Conservation (phyloP, 129 eudicot genomes). For the Saposhnikovia divaricata region DNA sequence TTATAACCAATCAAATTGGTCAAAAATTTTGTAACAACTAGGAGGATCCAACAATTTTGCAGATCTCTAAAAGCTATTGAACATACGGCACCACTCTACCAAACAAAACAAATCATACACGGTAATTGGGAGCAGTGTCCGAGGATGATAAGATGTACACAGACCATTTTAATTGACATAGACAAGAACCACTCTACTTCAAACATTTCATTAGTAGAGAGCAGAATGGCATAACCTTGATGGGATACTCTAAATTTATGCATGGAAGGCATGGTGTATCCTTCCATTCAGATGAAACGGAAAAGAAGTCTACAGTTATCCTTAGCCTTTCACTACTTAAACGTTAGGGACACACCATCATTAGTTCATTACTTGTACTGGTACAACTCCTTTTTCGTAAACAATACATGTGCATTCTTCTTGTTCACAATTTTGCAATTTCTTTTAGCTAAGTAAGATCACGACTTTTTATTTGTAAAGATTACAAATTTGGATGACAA, state of each 20-base stretch:
- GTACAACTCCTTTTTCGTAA: not conserved
- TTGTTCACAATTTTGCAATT: not conserved
- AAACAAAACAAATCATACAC: not conserved
- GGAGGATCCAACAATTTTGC: not conserved
- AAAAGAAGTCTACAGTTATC: not conserved
- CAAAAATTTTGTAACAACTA: not conserved
- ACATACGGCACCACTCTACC: no score
- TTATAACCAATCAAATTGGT: no score
- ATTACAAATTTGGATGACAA: no score
- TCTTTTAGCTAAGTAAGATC: not conserved
- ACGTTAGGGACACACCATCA: not conserved
- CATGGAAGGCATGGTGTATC: not conserved
- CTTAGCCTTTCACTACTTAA: not conserved
- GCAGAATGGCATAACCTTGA: not conserved
- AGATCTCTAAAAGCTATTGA: not conserved
- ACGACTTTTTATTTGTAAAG: no score
- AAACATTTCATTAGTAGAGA: not conserved
- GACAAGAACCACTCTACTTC: not conserved
- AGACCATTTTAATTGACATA: not conserved
- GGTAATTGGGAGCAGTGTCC: not conserved
- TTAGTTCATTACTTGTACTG: not conserved
- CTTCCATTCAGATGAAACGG: not conserved
- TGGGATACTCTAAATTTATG: not conserved
- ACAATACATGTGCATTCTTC: not conserved
- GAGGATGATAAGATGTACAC: not conserved